Percentiles rank a stretch among this genome's conserved stretches.
phyloP scores from a whole-genome alignment of 179 eudicot genomes.

The Heliamphora pulchella region DNA sequence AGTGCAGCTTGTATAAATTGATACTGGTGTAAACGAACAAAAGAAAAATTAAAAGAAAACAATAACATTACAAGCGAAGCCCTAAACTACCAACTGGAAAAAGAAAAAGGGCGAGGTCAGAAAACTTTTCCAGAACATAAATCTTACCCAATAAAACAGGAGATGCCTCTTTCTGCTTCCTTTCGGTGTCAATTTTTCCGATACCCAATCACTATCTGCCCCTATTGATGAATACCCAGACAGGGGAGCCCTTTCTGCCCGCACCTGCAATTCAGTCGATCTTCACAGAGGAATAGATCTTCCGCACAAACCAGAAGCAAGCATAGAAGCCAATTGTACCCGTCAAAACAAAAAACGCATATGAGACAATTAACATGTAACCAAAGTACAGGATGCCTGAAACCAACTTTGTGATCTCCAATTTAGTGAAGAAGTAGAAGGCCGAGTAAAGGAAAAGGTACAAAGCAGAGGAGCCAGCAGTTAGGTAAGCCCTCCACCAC shows the following conservation, averaged over 20 bases:
- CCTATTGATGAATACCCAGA: conserved; percentile 17
- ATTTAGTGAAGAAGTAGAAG: conserved; percentile 48
- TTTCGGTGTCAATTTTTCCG: background rate
- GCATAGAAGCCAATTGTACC: conserved; percentile 55
- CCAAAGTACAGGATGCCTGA: conserved; percentile 45
- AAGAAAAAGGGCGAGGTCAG: background rate
- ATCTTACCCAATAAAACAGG: background rate
- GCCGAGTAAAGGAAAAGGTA: conserved; percentile 46
- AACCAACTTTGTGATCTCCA: conserved; percentile 42
- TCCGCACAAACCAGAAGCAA: conserved; percentile 51
- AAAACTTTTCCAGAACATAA: background rate
- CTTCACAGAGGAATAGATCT: conserved; percentile 55
- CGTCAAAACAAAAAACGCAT: conserved; percentile 49
- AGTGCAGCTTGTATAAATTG: conserved; percentile 14
- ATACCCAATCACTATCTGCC: background rate
- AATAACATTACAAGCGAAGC: conserved; percentile 15
- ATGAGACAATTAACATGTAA: conserved; percentile 43
- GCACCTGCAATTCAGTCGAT: conserved; percentile 34
- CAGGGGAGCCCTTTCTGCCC: conserved; percentile 6
- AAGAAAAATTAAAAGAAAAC: background rate
- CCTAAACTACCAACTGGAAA: conserved; percentile 3
- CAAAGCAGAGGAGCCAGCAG: conserved; percentile 48
- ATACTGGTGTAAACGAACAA: background rate
- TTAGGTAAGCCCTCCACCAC: conserved; percentile 60
- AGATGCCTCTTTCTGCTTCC: conserved; percentile 5